Evolutionary conservation across 78 protist genomes (phyloP).

Genomic region (Monosiga brevicollis): DNA sequence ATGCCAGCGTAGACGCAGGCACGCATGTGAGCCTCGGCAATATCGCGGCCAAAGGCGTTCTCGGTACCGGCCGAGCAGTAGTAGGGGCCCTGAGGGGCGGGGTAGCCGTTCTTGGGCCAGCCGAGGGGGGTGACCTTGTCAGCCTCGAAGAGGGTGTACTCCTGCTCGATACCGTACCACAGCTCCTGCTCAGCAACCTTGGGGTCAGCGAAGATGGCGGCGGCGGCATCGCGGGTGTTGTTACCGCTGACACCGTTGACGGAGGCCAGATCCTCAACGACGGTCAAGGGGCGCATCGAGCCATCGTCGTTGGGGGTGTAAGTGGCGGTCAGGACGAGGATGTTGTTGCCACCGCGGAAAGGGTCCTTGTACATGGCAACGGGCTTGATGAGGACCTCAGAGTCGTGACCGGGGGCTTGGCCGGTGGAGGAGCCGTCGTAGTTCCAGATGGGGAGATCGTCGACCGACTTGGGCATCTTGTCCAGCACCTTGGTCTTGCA

Average conservation of each 20-base stretch:
- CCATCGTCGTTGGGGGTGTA: conserved; percentile 43
- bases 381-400: conserved; percentile 69
- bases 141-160: conserved; percentile 46
- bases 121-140: conserved; percentile 51
- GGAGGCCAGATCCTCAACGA: background rate
- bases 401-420: conserved; percentile 69
- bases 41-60: conserved; percentile 54
- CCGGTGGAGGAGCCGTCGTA: conserved; percentile 53
- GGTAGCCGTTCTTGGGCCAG: conserved; percentile 70
- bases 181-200: conserved; percentile 12
- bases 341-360: conserved; percentile 56
- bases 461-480: conserved; percentile 12
- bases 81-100: conserved; percentile 84
- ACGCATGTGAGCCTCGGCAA: conserved; percentile 66
- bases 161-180: conserved; percentile 88
- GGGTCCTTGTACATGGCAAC: conserved; percentile 62
- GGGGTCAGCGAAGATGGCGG: conserved; percentile 10
- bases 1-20: conserved; percentile 73
- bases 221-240: conserved; percentile 31
- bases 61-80: conserved; percentile 74
- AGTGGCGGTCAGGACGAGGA: conserved; percentile 56
- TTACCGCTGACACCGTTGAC: background rate
- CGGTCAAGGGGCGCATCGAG: conserved; percentile 18
- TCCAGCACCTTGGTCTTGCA: conserved; percentile 42
- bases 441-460: conserved; percentile 55